Percentiles rank a stretch among this genome's conserved stretches.
Conservation (phyloP, 2,329 filamentous ascomycete genomes). For the Xylariaceae sp. region DNA sequence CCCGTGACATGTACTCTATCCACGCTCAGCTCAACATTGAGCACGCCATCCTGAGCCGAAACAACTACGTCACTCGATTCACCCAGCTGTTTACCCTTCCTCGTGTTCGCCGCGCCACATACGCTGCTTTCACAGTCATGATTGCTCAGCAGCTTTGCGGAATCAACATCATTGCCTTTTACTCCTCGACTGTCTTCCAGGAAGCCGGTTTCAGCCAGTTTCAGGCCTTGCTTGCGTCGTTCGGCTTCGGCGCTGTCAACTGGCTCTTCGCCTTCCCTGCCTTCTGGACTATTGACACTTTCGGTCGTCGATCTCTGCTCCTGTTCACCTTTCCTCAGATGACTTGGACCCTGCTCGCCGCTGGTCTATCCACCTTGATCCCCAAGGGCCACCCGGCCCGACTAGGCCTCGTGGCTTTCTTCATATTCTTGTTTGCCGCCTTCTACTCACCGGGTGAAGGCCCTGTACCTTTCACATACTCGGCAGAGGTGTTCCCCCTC, state of each 20-base stretch:
- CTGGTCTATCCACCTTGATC: conserved; percentile 65
- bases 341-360: conserved; percentile 70
- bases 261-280: conserved; percentile 71
- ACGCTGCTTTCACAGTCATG: conserved; percentile 83
- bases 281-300: conserved; percentile 71
- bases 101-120: conserved; percentile 72
- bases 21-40: conserved; percentile 70
- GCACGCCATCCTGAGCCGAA: conserved; percentile 54
- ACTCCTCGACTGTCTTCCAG: conserved; percentile 69
- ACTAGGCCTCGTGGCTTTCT: conserved; percentile 60
- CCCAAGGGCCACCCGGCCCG: conserved; percentile 30
- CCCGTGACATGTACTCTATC: conserved; percentile 68
- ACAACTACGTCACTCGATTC: conserved; percentile 68
- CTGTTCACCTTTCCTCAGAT: conserved; percentile 73
- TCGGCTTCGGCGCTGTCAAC: conserved; percentile 70
- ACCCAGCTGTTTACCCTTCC: conserved; percentile 72
- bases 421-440: conserved; percentile 66
- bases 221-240: conserved; percentile 66
- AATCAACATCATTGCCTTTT: conserved; percentile 79
- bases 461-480: conserved; percentile 72
- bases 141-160: conserved; percentile 75
- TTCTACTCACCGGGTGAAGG: conserved; percentile 72
- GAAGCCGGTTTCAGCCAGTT: conserved; percentile 63
- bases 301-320: conserved; percentile 66
- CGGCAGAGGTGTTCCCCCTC: conserved; percentile 73